Evolutionary conservation across 495 filamentous ascomycete species (phyloP), one percentile per base, ranked within the genome.

Genomic region (Talaromyces trachyspermus): DNA sequence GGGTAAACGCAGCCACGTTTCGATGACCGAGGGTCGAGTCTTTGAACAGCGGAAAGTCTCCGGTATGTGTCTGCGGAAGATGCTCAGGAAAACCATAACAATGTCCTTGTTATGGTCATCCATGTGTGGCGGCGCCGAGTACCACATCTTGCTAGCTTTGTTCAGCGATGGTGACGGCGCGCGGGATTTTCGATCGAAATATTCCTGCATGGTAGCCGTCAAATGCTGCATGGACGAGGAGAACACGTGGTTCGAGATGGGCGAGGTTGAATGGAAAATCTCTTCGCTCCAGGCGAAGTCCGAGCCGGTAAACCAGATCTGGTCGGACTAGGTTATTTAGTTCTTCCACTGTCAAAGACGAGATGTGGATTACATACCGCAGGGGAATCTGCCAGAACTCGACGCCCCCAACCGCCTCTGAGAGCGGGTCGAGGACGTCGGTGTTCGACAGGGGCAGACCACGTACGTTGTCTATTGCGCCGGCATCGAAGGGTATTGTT

Each of bases 141-240:
- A 37, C 33, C 33, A 37, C 33, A 37, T 37, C 33, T 37, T 37
- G 33, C 33, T 37, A 15, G 33, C 33, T 37, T 37, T 37, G 14
- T 37, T 37, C 33, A 37, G 14, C 33, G 33, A 37, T 15, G 33
- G 33, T 15, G 33, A 37, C 14, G 33, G 33, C 14, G 33, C 33
- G 14, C 33, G 33, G 14, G 33, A 37, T 37, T 37, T 37, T 37
- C 14, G 33, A 37, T 37, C 33, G 14, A 37, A 37, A 15, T 37
- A 37, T 37, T 37, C 33, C 19, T 37, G 33, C 33, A 37, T 37
- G 33, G 33, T 37, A 37, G 33, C 33, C 33, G 33, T 37, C 33
- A 37, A 37, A 37, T 37, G 33, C 14, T 37, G 33, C 33, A 37
- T 37, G 1, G 33, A 37, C 14, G 14, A 37, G 19, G 33, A 37